Evolutionary conservation across 768 basidiomycete species (phyloP), one percentile per base, ranked within the genome.

Genomic region (Lentinus brumalis): DNA sequence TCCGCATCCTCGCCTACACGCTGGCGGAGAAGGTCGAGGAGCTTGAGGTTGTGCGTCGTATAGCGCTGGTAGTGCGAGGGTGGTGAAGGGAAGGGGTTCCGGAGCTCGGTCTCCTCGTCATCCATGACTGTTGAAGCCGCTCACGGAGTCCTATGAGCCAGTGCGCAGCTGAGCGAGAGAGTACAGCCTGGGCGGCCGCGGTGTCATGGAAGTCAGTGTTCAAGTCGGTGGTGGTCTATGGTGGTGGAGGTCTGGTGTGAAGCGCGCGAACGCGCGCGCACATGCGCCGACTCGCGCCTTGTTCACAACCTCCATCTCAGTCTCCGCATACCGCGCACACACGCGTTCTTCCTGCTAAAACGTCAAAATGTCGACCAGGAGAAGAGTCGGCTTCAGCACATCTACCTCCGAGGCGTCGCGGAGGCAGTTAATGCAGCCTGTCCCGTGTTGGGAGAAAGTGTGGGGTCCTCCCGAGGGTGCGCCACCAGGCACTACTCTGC

Each of bases 31-130:
- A 91, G 72, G 10, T 77, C 73, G 31, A 94, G 81, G 4, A 94
- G 81, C 8, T 79, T 78, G 53, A 96, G 79, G 69, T 95, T 94
- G 69, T 84, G 86, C 0, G 82, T 63, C 0, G 92, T 87, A 72
- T 92, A 94, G 57, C 86, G 86, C 10, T 81, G 81, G 74, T 94
- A 93, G 70, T 91, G 89, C 14, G 89, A 89, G 0, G 94, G 92
- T 0, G 94, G 94, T 5, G 91, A 91, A 29, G 94, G 94, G 71
- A 96, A 96, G 10, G 91, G 92, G 74, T 92, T 93, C 68, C 88
- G 84, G 49, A 93, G 79, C 67, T 92, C 90, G 57, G 86, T 81
- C 57, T 88, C 87, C 62, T 91, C 87, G 60, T 90, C 80, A 42
- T 87, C 85, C 84, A 87, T 87, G 63, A 57, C 49, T 35, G 35